A percentile compares a stretch with the other conserved stretches of the same genome.
These are phyloP conservation scores for Pleurotus eryngii DNA, from an alignment of 768 basidiomycete genomes.

Conservation along the genomic window DNA sequence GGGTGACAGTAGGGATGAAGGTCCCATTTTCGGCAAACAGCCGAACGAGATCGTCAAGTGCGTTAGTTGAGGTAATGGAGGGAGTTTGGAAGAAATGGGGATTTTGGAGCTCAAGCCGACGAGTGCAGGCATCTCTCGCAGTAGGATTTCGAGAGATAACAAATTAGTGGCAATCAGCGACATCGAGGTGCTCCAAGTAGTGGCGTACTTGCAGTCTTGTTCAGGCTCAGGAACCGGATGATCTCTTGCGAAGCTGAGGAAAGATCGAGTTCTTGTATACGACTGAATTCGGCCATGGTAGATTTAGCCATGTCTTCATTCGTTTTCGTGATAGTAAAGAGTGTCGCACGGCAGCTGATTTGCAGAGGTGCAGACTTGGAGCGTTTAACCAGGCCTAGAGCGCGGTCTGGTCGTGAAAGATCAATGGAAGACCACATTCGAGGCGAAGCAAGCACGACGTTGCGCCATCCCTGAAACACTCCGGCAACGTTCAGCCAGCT, in stretches of 20 bases:
- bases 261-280: background rate
- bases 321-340: background rate
- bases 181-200: too few relatives aligned
- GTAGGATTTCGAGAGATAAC: too few relatives aligned
- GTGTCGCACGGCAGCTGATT: background rate
- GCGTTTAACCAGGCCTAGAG: background rate
- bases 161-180: too few relatives aligned
- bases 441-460: background rate
- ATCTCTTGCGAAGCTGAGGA: background rate
- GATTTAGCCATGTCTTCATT: background rate
- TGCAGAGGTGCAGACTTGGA: background rate
- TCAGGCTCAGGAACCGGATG: too few relatives aligned
- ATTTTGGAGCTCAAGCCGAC: too few relatives aligned
- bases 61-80: too few relatives aligned
- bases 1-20: too few relatives aligned
- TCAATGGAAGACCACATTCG: background rate
- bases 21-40: too few relatives aligned
- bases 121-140: too few relatives aligned
- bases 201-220: too few relatives aligned
- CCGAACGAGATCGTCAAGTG: too few relatives aligned
- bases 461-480: background rate
- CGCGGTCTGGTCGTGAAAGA: background rate
- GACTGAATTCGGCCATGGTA: background rate
- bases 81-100: too few relatives aligned
- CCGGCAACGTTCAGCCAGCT: background rate